phyloP scores from a whole-genome alignment of 176 grass and related monocot species.

The Cymbopogon citratus region DNA sequence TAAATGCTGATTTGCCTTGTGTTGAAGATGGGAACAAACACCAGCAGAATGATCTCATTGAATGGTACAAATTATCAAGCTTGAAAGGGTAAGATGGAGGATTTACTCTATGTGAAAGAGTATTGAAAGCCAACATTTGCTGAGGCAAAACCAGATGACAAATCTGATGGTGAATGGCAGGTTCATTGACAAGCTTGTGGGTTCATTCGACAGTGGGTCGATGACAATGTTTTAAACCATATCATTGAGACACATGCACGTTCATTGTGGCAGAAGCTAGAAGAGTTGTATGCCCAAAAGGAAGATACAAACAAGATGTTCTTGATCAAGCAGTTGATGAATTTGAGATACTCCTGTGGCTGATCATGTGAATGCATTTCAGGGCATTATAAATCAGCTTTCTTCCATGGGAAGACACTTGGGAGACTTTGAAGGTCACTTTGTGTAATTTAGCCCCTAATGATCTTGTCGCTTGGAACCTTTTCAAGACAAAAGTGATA shows the following conservation, averaged over 20 bases:
- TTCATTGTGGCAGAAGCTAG: background rate
- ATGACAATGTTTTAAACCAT: slow-evolving; percentile 9
- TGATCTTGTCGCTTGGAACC: background rate
- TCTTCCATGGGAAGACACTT: background rate
- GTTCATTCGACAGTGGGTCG: background rate
- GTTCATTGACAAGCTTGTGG: background rate
- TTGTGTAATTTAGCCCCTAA: background rate
- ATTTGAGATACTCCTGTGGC: background rate
- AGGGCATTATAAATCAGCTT: background rate
- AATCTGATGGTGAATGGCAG: background rate
- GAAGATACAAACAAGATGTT: background rate
- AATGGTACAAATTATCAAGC: background rate
- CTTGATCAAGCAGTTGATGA: background rate
- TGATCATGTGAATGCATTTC: background rate
- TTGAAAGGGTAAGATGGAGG: background rate
- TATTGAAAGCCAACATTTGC: background rate
- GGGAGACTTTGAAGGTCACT: background rate
- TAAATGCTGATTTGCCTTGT: background rate
- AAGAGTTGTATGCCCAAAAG: background rate
- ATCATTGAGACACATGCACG: background rate
- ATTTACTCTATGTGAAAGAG: background rate
- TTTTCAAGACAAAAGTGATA: background rate
- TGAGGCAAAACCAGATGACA: background rate
- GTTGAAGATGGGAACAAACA: background rate
- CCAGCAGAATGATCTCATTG: background rate